These are phyloP conservation scores for Erigeron canadensis DNA, from an alignment of 129 eudicot genomes.

Conservation along the genomic window DNA sequence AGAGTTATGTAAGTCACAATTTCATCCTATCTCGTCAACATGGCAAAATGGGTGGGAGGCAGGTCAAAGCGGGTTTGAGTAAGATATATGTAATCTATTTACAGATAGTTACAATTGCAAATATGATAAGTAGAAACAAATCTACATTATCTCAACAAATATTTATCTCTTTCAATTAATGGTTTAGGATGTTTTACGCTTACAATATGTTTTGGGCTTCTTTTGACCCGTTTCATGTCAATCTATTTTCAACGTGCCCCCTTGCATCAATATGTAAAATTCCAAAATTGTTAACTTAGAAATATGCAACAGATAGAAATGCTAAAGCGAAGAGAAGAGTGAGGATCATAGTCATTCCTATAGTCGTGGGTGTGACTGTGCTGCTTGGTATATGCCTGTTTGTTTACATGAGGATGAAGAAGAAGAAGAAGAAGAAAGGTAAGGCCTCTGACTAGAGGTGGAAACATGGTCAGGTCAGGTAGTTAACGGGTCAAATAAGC, in stretches of 20 bases:
- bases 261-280: too few species aligned
- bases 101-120: too few species aligned
- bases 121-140: too few species aligned
- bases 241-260: background rate
- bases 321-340: constrained; percentile 16
- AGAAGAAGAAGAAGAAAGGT: constrained; percentile 26
- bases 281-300: too few species aligned
- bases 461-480: background rate
- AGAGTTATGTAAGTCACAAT: constrained; percentile 35
- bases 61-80: too few species aligned
- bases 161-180: too few species aligned
- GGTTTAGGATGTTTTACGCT: too few species aligned
- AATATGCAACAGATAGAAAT: constrained; percentile 1
- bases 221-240: background rate
- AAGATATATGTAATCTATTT: too few species aligned
- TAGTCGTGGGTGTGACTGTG: constrained; percentile 13
- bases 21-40: background rate
- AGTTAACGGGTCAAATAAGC: background rate
- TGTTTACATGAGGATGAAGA: constrained; percentile 19
- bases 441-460: background rate
- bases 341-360: constrained; percentile 25
- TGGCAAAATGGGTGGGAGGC: background rate
- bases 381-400: constrained; percentile 27
- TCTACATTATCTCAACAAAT: too few species aligned
- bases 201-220: too few species aligned